Base-by-base conservation (phyloP, 2,329 filamentous ascomycete species). In the Celoporthe dispersa region DNA sequence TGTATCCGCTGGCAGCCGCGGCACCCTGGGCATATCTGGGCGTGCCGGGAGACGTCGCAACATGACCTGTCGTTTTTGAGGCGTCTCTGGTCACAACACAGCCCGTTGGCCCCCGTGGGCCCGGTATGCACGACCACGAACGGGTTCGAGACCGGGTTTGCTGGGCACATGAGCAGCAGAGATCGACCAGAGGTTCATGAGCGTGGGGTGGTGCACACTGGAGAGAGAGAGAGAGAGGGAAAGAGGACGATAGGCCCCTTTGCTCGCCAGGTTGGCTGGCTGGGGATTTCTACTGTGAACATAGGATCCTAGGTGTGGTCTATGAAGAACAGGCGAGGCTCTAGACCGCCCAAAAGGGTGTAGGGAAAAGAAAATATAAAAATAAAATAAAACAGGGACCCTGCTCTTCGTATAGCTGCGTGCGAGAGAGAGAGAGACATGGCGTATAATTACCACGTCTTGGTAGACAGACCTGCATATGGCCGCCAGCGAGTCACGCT, bases 1-100 rank as follows among this genome's bases (percentile, higher is more conserved):
- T n/a, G 60, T 37, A 63, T 16, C n/a, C 60, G 60, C 60, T 63
- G 60, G 60, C 37, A 63, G 60, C 60, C 60, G 60, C 60, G 35
- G 19, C 60, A 63, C 37, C 60, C 11, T 41, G 37, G 41, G 44
- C 19, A 48, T 48, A 48, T 48, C 44, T 22, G 22, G 44, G 8
- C 7, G 44, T 48, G 44, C 44, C 11, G 44, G 44, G 35, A 39
- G 25, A 41, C 8, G 60, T 44, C 16, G 31, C 35, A 44, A 44
- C 31, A 25, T 63, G 60, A 63, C 35, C 60, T 63, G 60, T 63
- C 60, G 39, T 63, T 63, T 39, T 16, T 25, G 33, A 39, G 35
- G 14, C 60, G 37, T 39, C 25, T 37, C 22, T 41, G 25, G 39
- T n/a, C n/a, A 19, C 33, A 37, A 19, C 33, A 37, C 35, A 63